Evolutionary conservation across 768 basidiomycete species (phyloP).

Genomic region (Tricholoma saponaceum): DNA sequence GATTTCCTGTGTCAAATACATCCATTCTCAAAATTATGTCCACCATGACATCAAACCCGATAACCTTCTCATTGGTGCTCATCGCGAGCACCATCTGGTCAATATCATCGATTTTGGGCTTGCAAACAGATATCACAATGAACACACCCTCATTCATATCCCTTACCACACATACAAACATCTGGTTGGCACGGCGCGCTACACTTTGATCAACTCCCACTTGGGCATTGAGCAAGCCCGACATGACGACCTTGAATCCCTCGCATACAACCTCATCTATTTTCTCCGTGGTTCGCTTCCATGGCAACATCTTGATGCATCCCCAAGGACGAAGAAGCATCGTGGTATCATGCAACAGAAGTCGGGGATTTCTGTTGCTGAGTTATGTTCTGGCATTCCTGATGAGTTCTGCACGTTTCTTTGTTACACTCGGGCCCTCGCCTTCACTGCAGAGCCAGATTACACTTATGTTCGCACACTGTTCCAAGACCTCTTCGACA

Average conservation of each 20-base stretch:
- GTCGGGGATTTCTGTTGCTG: background rate
- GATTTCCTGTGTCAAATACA: conserved; percentile 99
- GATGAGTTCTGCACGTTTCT: background rate
- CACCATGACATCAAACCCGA: conserved; percentile 68
- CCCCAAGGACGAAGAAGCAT: conserved; percentile 1
- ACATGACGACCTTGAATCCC: conserved; percentile 77
- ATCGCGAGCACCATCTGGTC: background rate
- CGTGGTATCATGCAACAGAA: background rate
- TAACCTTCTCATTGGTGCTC: background rate
- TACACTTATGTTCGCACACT: background rate
- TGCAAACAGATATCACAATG: background rate
- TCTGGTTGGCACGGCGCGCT: background rate
- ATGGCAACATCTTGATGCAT: conserved; percentile 34
- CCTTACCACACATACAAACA: background rate
- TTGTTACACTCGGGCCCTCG: background rate
- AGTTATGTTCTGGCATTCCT: background rate
- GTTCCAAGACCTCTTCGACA: background rate
- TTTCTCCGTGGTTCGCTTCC: conserved; percentile 79
- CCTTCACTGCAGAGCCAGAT: background rate
- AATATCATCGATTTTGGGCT: conserved; percentile 5
- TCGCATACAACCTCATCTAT: conserved; percentile 88
- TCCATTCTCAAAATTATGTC: conserved; percentile 98
- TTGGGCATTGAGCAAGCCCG: conserved; percentile 79
- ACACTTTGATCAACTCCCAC: background rate
- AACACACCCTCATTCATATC: background rate